These are phyloP conservation scores for Bruguiera hainesii DNA, from an alignment of 441 rosid genomes.

Conservation along the genomic window DNA sequence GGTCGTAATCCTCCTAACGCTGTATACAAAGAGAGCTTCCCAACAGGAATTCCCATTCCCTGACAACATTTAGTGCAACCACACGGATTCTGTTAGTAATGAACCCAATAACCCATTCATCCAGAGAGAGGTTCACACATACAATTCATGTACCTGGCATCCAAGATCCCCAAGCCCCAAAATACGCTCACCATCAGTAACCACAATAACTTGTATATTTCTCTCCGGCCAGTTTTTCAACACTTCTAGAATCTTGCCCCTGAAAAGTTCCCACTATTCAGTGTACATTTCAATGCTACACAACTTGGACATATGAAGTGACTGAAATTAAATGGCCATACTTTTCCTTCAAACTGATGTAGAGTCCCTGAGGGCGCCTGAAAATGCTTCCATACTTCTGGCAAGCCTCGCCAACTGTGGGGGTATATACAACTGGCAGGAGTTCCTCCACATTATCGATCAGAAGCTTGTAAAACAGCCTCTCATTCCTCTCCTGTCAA, in stretches of 20 bases:
- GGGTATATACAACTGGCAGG: conserved; percentile 95
- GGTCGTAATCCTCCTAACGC: conserved; percentile 92
- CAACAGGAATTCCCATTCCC: conserved; percentile 99
- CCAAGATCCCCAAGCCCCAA: conserved; percentile 96
- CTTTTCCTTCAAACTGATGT: conserved; percentile 93
- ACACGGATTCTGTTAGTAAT: conserved; percentile 6
- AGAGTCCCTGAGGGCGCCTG: conserved; percentile 93
- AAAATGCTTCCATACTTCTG: conserved; percentile 96
- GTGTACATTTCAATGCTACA: conserved; percentile 10
- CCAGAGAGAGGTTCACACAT: conserved; percentile 10
- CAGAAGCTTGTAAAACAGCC: conserved; percentile 87
- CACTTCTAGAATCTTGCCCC: conserved; percentile 86
- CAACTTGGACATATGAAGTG: conserved; percentile 12
- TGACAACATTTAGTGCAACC: conserved; percentile 26
- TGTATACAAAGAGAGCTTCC: conserved; percentile 81
- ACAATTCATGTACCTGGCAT: conserved; percentile 61
- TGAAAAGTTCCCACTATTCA: conserved; percentile 24
- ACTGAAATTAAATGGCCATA: conserved; percentile 22
- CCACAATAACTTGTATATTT: conserved; percentile 85
- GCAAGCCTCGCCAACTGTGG: conserved; percentile 98
- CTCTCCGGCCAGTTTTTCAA: conserved; percentile 92
- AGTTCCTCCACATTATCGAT: conserved; percentile 93
- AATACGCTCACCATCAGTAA: conserved; percentile 90
- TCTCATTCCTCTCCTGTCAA: conserved; percentile 87
- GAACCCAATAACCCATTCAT: neutral